Evolutionary conservation across 140 eudicot genomes (phyloP), one percentile per base, ranked within the genome.

Genomic region (Ambrosia hybrid): DNA sequence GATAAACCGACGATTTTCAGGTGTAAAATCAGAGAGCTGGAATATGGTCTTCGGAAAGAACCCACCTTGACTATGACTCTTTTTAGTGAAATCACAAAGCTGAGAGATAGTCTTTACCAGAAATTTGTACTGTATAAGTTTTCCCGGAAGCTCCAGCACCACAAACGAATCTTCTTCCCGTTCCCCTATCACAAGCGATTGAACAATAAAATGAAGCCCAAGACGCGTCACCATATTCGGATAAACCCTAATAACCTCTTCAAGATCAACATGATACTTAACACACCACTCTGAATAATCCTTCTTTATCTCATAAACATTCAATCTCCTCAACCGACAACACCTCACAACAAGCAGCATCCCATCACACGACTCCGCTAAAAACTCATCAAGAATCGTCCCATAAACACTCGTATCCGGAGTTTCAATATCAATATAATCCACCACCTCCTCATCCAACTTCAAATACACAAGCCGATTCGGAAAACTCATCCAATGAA

Each of bases 221-320:
- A 73, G 65, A 2, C 76, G 51, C 10, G 78, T 72, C 53, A 61
- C 57, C 79, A 82, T 77, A 13, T 49, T 74, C 0, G 87, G 84
- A 68, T 71, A 75, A 30, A 76, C 76, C 77, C 72, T 56, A 34
- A 57, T 56, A 21, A 72, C 68, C 21, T 56, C 84, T 43, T 64
- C 71, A 57, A 85, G 82, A 71, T 82, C 76, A 21, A 85, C 80
- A 53, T 73, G 70, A 30, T 85, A 82, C 80, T 77, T 85, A 17
- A 82, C 61, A 5, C 45, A 77, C 87, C 85, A 83, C 55, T 60
- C 63, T 0, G 81, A 82, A 16, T 85, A 82, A 9, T 82, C 83
- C 17, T 73, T 82, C 21, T 80, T 60, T 36, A 85, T 65, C 61
- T 79, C 90, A 34, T 72, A 79, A 46, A 85, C 85, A 73, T 79